phyloP scores from a whole-genome alignment of 1,284 basidiomycete species.

The Trichosporon sp. region DNA sequence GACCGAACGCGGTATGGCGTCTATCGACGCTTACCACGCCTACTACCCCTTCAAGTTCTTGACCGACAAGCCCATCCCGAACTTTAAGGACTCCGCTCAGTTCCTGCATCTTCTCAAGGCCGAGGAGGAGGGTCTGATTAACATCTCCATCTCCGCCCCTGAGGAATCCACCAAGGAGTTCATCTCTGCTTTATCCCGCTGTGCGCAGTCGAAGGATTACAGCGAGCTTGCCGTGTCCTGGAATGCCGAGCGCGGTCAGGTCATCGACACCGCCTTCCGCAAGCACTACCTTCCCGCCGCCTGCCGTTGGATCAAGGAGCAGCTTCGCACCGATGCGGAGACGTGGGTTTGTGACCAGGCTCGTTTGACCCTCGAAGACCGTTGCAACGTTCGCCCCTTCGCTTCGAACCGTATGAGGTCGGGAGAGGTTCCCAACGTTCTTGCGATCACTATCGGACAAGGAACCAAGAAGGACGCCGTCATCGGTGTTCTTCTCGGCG shows the following conservation, averaged over 20 bases:
- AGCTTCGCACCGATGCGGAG: conserved; percentile 86
- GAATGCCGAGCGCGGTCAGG: conserved; percentile 82
- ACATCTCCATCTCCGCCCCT: conserved; percentile 67
- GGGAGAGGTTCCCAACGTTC: conserved; percentile 77
- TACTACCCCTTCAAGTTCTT: conserved; percentile 98
- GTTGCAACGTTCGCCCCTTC: conserved; percentile 67
- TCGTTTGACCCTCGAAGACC: conserved; percentile 44
- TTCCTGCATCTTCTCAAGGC: conserved; percentile 91
- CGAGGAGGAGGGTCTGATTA: conserved; percentile 84
- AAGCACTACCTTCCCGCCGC: conserved; percentile 75
- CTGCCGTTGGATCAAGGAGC: conserved; percentile 84
- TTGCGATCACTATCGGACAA: conserved; percentile 92
- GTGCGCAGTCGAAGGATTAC: conserved; percentile 82
- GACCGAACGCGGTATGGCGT: conserved; percentile 85
- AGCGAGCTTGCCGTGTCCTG: conserved; percentile 85
- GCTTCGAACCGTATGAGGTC: conserved; percentile 64
- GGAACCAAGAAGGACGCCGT: conserved; percentile 92
- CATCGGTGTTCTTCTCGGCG: conserved; percentile 80
- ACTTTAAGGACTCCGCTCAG: conserved; percentile 72
- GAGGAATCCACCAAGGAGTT: conserved; percentile 67
- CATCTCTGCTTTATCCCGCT: conserved; percentile 68
- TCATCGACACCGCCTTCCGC: conserved; percentile 76
- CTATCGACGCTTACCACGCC: conserved; percentile 86
- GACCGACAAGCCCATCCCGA: conserved; percentile 73
- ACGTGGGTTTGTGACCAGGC: conserved; percentile 67